Conservation (phyloP, 2,329 filamentous ascomycete genomes). For the Botrytis porri region DNA sequence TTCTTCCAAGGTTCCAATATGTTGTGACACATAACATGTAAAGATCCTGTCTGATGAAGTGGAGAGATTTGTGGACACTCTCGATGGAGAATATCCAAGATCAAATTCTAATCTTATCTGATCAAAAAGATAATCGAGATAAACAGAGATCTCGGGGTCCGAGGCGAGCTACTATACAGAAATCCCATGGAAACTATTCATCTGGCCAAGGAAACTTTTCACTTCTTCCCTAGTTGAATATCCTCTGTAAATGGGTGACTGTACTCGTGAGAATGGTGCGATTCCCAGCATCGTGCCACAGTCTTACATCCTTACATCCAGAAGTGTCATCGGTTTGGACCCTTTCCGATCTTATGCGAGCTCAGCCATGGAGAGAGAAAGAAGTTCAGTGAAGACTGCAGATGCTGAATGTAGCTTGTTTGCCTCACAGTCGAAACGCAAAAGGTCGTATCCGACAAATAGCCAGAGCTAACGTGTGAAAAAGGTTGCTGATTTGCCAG, state of each 20-base stretch:
- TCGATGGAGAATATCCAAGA: background rate
- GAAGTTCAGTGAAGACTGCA: background rate
- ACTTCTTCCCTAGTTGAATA: background rate
- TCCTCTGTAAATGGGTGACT: background rate
- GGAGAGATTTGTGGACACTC: background rate
- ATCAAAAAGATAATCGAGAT: constrained; percentile 17
- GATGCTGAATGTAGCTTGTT: background rate
- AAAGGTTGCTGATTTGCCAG: background rate
- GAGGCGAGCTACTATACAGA: background rate
- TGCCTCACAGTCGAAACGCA: background rate
- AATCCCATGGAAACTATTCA: background rate
- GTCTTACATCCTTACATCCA: background rate
- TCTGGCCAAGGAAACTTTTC: background rate
- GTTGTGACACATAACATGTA: background rate
- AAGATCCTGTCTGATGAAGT: background rate
- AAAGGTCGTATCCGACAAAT: background rate
- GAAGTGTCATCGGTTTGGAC: background rate
- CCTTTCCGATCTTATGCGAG: background rate
- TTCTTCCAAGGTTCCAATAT: background rate
- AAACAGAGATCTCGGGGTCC: background rate
- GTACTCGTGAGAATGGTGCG: background rate
- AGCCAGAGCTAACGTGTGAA: background rate
- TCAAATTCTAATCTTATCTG: constrained; percentile 12
- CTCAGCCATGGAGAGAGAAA: background rate
- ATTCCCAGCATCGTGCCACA: background rate